A percentile compares a stretch with the other conserved stretches of the same genome.
Evolutionary conservation across 2,329 filamentous ascomycete genomes (phyloP).

Genomic region (Pestalotiopsis sp.): DNA sequence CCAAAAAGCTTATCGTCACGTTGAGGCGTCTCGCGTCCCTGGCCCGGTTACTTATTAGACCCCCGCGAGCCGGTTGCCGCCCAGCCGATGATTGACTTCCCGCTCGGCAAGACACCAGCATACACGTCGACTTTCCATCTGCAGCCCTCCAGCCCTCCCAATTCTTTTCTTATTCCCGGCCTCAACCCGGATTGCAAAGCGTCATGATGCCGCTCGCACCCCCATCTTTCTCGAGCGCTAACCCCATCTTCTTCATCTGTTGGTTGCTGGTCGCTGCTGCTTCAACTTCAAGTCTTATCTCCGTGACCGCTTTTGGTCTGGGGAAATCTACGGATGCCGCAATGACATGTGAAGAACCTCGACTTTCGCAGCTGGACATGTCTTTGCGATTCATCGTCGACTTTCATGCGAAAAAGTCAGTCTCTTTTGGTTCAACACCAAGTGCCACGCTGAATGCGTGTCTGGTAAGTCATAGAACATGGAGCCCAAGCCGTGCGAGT

Average conservation of each 20-base stretch:
- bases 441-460: no score
- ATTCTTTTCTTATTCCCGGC: not conserved
- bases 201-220: not conserved
- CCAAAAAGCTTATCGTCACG: not conserved
- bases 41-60: not conserved
- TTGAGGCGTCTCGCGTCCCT: not conserved
- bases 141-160: not conserved
- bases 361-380: no score
- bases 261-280: no score
- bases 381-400: no score
- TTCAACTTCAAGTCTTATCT: no score
- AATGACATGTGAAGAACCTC: no score
- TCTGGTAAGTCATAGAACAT: no score
- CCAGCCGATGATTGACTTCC: not conserved
- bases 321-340: no score
- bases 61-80: not conserved
- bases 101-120: not conserved
- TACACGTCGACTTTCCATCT: not conserved
- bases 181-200: not conserved
- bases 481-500: no score
- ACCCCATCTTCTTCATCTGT: not conserved
- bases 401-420: no score
- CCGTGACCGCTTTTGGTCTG: no score
- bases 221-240: not conserved
- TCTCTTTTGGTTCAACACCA: no score